These are phyloP conservation scores for Tricholoma matsutake DNA, from an alignment of 768 basidiomycete genomes.

Conservation along the genomic window DNA sequence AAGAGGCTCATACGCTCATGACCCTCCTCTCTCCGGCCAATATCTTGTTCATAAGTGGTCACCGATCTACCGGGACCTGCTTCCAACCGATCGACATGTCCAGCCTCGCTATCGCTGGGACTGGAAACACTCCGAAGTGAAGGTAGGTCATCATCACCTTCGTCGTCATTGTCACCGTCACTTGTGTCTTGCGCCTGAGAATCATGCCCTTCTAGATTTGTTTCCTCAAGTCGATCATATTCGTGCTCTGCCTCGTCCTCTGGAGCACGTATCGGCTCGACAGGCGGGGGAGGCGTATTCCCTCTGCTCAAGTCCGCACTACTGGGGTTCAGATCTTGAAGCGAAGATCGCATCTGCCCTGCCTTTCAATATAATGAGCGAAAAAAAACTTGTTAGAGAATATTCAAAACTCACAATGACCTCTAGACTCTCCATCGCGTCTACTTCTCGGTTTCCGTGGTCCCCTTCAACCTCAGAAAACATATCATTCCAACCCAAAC, in stretches of 20 bases:
- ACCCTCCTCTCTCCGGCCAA: neutral
- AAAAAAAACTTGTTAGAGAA: neutral
- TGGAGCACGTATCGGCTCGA: slow-evolving; percentile 8
- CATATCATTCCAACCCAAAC: slow-evolving; percentile 16
- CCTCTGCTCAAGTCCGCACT: neutral
- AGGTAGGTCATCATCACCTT: slow-evolving; percentile 34
- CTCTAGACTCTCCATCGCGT: slow-evolving; percentile 28
- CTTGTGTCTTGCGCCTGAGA: neutral
- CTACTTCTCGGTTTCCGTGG: slow-evolving; percentile 17
- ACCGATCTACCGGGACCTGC: slow-evolving; percentile 1
- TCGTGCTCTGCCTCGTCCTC: neutral
- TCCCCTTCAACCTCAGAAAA: slow-evolving; percentile 13
- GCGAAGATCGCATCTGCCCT: slow-evolving; percentile 31
- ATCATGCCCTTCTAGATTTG: slow-evolving; percentile 3
- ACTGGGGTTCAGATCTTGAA: slow-evolving; percentile 2
- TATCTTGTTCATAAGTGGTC: neutral
- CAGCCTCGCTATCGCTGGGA: slow-evolving; percentile 29
- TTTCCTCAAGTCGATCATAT: neutral
- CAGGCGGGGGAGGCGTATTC: slow-evolving; percentile 5
- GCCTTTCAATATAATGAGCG: slow-evolving; percentile 20
- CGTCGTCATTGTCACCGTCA: slow-evolving; percentile 8
- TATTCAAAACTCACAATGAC: slow-evolving; percentile 24
- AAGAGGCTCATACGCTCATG: neutral
- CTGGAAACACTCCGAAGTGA: slow-evolving; percentile 33
- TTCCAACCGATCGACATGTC: slow-evolving; percentile 15